Evolutionary conservation across 2,329 filamentous ascomycete species (phyloP), one percentile per base, ranked within the genome.

Genomic region (Dothideomycetes sp.): DNA sequence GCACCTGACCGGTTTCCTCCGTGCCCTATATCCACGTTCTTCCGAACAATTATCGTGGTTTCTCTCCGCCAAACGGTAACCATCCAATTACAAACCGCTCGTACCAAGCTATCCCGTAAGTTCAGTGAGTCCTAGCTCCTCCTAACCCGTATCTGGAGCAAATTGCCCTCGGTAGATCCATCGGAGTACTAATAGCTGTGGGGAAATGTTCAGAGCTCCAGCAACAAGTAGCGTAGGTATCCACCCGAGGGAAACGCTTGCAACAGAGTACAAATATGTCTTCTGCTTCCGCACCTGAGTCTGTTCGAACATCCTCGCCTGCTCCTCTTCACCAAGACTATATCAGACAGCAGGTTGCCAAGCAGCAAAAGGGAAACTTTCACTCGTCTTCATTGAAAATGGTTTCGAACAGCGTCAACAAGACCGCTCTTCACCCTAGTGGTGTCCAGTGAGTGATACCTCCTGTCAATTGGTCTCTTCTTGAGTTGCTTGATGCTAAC

Each of bases 401-500:
- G 64, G 61, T 61, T 48, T 55, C 62, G 53, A 64, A 70, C 52
- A 71, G 65, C 55, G 77, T 95, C 59, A 94, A 95, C 78, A 89
- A 88, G 73, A 95, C 88, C 57, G 78, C 78, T 57, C 81, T 94
- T 54, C 87, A 94, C 76, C 88, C 88, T 49, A 71, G 78, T 63
- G 88, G 88, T 80, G 82, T 95, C 53, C 74, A 83, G 85, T 93
- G 76, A 65, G 85, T 81, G 34, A 11, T 39, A 27, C 42, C 18
- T 24, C 36, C 45, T 32, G 11, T 13, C 30, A 34, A 38, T 31
- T 13, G 19, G 27, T 43, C 47, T 31, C 44, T 23, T 34, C 37
- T 46, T 39, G 52, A 42, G 33, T 25, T 33, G 5, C 17, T 11
- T 33, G 18, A 23, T 5, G 16, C 45, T 43, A 30, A 36, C 27